Percentiles rank a stretch among this genome's conserved stretches.
Evolutionary conservation across 345 rosid species (phyloP).

Genomic region (Litchi chinensis): DNA sequence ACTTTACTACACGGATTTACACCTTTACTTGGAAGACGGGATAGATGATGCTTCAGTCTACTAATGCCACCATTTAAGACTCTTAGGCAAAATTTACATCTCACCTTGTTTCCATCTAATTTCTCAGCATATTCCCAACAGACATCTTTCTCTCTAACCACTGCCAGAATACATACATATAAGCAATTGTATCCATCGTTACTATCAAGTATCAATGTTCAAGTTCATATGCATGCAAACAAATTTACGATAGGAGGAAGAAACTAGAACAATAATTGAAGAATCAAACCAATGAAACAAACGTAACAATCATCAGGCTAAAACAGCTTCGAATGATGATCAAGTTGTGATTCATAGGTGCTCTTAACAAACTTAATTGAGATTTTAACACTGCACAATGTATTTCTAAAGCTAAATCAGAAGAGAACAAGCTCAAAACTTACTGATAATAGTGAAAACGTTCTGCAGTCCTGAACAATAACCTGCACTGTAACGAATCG

Average conservation of each 20-base stretch:
- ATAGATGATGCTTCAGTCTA: constrained; percentile 85
- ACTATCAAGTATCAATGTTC: not conserved
- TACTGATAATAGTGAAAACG: constrained; percentile 27
- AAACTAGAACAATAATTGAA: not conserved
- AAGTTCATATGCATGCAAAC: constrained; percentile 5
- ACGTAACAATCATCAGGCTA: not conserved
- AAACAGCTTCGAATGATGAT: not conserved
- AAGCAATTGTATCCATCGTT: constrained; percentile 6
- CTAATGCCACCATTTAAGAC: constrained; percentile 87
- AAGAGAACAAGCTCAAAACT: constrained; percentile 23
- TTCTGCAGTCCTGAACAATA: not conserved
- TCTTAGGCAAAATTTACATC: constrained; percentile 73
- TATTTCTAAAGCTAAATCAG: not conserved
- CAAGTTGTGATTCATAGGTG: not conserved
- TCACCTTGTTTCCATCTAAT: constrained; percentile 84
- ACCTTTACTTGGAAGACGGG: constrained; percentile 88
- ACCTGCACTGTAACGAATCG: constrained; percentile 18
- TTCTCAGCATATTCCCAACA: constrained; percentile 97
- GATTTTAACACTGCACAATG: not conserved
- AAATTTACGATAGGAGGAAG: not conserved
- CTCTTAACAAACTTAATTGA: not conserved
- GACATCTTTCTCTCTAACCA: constrained; percentile 89
- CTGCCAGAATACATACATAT: constrained; percentile 35
- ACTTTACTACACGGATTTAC: constrained; percentile 91
- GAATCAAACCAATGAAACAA: not conserved